Evolutionary conservation across 768 basidiomycete species (phyloP).

Genomic region (Coprinopsis sp.): DNA sequence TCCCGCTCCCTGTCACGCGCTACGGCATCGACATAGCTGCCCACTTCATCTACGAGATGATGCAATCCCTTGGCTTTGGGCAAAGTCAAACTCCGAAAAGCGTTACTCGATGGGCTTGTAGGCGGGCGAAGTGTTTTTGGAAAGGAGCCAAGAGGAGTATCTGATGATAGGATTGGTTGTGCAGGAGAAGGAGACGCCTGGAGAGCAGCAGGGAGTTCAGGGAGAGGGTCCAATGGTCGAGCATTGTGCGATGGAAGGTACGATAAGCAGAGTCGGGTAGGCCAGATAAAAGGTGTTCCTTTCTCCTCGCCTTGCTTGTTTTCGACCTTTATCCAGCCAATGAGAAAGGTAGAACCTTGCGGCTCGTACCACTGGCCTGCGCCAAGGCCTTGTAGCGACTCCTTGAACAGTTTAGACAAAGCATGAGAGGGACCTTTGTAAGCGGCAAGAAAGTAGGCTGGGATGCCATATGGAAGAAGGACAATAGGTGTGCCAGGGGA

Average conservation of each 20-base stretch:
- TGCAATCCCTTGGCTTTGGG: constrained; percentile 47
- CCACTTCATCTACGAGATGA: constrained; percentile 55
- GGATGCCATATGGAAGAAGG: constrained; percentile 65
- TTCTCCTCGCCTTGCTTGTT: constrained; percentile 80
- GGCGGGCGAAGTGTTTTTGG: constrained; percentile 10
- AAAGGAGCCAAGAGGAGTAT: neutral
- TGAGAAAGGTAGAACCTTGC: constrained; percentile 39
- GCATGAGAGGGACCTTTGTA: constrained; percentile 65
- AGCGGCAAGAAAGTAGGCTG: constrained; percentile 68
- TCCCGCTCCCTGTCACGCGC: constrained; percentile 75
- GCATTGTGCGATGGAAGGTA: constrained; percentile 33
- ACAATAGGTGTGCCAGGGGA: constrained; percentile 62
- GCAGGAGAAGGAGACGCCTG: constrained; percentile 43
- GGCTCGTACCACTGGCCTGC: constrained; percentile 45
- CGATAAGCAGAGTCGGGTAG: constrained; percentile 52
- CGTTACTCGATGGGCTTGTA: constrained; percentile 17
- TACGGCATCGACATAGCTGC: constrained; percentile 69
- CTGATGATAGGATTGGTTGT: constrained; percentile 19
- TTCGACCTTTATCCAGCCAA: constrained; percentile 72
- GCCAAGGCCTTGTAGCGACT: constrained; percentile 60
- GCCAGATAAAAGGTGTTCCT: constrained; percentile 72
- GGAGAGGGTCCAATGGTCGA: constrained; percentile 48
- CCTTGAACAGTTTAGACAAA: constrained; percentile 57
- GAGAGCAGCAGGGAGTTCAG: constrained; percentile 59
- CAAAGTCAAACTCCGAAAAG: constrained; percentile 50